phyloP scores from a whole-genome alignment of 73 alveolate genomes.

The Stentor coeruleus region DNA sequence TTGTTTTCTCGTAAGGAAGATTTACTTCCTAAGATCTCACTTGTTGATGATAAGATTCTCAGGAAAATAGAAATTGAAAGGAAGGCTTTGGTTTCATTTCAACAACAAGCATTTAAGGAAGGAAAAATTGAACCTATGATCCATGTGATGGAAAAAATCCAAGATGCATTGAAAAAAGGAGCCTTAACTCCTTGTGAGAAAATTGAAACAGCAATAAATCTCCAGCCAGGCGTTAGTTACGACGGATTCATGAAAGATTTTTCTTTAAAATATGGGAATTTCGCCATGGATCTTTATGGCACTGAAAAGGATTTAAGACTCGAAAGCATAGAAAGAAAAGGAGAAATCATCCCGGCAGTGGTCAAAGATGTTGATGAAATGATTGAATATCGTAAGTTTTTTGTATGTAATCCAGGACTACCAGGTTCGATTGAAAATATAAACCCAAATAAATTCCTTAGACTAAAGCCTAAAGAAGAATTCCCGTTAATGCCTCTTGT shows the following conservation, averaged over 20 bases:
- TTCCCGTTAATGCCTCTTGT: constrained; percentile 17
- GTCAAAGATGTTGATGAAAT: constrained; percentile 3
- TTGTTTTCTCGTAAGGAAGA: background rate
- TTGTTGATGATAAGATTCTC: background rate
- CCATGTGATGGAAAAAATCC: constrained; percentile 13
- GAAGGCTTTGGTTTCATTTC: background rate
- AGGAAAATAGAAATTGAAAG: background rate
- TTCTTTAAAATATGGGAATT: background rate
- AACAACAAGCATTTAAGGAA: constrained; percentile 8
- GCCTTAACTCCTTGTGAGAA: background rate
- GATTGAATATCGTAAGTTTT: constrained; percentile 23
- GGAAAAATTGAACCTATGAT: constrained; percentile 25
- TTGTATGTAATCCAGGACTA: background rate
- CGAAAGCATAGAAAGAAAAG: background rate
- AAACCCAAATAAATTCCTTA: constrained; percentile 13
- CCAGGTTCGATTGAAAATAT: constrained; percentile 28
- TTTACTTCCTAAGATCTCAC: background rate
- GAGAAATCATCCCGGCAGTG: constrained; percentile 9
- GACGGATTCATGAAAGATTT: background rate
- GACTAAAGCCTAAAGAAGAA: constrained; percentile 23
- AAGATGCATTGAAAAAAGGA: background rate
- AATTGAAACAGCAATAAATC: background rate
- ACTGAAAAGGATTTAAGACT: constrained; percentile 1
- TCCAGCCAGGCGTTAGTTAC: constrained; percentile 5
- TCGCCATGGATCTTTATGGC: constrained; percentile 21